These are phyloP conservation scores for Astraeus odoratus DNA, from an alignment of 768 basidiomycete species.

Conservation along the genomic window DNA sequence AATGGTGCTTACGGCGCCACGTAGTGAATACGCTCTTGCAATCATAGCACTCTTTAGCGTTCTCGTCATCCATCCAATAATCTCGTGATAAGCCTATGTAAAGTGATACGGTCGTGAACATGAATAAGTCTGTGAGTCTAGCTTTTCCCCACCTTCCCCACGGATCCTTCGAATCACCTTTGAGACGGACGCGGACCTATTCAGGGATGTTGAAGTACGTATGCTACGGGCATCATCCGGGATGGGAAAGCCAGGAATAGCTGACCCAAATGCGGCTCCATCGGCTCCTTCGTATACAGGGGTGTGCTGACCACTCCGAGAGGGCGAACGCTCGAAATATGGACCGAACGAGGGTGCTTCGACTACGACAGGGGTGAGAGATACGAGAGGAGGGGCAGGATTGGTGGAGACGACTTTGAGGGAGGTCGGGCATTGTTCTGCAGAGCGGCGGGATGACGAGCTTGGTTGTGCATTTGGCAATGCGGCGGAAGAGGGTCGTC, in stretches of 20 bases:
- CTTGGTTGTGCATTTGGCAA: slow-evolving; percentile 40
- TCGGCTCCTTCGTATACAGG: slow-evolving; percentile 48
- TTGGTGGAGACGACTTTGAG: slow-evolving; percentile 44
- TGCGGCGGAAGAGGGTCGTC: slow-evolving; percentile 49
- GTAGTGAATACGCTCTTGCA: slow-evolving; percentile 92
- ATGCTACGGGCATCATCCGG: slow-evolving; percentile 87
- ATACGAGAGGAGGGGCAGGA: slow-evolving; percentile 77
- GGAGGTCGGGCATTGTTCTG: slow-evolving; percentile 52
- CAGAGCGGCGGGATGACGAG: slow-evolving; percentile 39
- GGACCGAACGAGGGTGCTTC: slow-evolving; percentile 64
- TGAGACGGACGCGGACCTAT: slow-evolving; percentile 77
- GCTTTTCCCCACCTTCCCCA: slow-evolving; percentile 70
- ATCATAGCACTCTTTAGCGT: slow-evolving; percentile 92
- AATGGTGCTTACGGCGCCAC: slow-evolving; percentile 95
- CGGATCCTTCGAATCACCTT: slow-evolving; percentile 87
- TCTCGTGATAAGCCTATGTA: slow-evolving; percentile 74
- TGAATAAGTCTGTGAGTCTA: slow-evolving; percentile 1
- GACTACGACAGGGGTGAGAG: slow-evolving; percentile 78
- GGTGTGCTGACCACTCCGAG: slow-evolving; percentile 42
- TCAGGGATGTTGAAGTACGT: slow-evolving; percentile 63
- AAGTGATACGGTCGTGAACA: slow-evolving; percentile 6
- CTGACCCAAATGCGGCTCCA: slow-evolving; percentile 57
- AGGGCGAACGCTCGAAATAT: slow-evolving; percentile 56
- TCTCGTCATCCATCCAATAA: slow-evolving; percentile 99
- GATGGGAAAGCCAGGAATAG: slow-evolving; percentile 90